Conservation (phyloP, 140 eudicot species). For the Senecio squalidus region DNA sequence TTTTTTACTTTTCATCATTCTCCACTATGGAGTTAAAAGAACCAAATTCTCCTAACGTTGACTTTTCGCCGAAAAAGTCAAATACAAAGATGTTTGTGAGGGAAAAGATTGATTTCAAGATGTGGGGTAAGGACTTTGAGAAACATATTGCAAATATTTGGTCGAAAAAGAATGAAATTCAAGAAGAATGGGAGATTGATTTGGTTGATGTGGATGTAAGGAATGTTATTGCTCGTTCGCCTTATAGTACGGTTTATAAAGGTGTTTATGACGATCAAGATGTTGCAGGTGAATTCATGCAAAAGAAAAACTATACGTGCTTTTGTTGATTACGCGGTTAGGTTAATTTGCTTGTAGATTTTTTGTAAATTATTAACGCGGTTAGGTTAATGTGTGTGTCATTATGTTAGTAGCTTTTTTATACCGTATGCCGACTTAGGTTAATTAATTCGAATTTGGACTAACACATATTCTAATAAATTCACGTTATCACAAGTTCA, state of each 20-base stretch:
- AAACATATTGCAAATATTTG: background rate
- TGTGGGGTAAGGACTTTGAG: background rate
- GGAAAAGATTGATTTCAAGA: background rate
- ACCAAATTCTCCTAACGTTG: no score
- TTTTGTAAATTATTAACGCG: background rate
- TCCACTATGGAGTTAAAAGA: no score
- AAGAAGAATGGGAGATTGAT: constrained; percentile 8
- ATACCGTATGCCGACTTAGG: no score
- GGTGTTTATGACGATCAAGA: constrained; percentile 4
- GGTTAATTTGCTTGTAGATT: background rate
- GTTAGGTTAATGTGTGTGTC: no score
- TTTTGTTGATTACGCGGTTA: background rate
- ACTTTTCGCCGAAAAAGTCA: no score
- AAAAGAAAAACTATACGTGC: no score
- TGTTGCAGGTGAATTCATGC: background rate
- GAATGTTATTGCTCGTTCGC: background rate
- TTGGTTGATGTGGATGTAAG: background rate
- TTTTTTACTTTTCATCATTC: no score
- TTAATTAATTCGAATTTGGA: no score
- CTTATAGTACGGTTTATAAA: background rate
- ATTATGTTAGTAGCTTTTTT: no score
- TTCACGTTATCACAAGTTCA: no score
- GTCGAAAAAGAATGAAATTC: background rate
- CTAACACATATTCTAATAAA: no score
- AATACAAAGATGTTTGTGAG: no score